Evolutionary conservation across 306 rosid species (phyloP).

Genomic region (Prunus persica): Prunus_persica_NCBIv2 NC_034010.1:9030001-9030500

Average conservation of each 20-base stretch:
- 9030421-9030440: background rate
- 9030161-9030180: background rate
- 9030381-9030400: too few species aligned
- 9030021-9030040: conserved; percentile 72
- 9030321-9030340: background rate
- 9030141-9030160: background rate
- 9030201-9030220: background rate
- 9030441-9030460: background rate
- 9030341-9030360: too few species aligned
- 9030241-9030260: too few species aligned
- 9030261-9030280: too few species aligned
- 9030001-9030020: conserved; percentile 92
- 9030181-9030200: background rate
- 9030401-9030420: too few species aligned
- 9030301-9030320: background rate
- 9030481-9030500: background rate
- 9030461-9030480: background rate
- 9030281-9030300: background rate
- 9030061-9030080: background rate
- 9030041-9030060: conserved; percentile 27
- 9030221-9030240: background rate
- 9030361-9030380: too few species aligned
- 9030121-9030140: background rate
- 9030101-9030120: background rate
- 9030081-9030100: background rate